phyloP scores from a whole-genome alignment of 805 yeast species.

The Dipodascopsis uninucleata region DNA sequence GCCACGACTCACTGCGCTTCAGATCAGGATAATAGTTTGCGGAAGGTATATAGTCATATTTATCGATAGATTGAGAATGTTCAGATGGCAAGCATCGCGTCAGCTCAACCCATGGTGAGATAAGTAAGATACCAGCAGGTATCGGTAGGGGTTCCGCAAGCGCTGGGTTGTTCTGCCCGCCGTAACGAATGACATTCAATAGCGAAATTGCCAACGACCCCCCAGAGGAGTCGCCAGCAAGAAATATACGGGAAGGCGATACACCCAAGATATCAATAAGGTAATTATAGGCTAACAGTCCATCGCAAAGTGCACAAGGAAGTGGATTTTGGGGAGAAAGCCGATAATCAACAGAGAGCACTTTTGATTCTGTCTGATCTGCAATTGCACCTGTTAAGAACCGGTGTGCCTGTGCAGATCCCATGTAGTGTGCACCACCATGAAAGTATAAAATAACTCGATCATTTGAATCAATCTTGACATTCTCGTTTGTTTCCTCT shows the following conservation, averaged over 20 bases:
- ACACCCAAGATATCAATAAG: slow-evolving; percentile 11
- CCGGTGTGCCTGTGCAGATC: slow-evolving; percentile 22
- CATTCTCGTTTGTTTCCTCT: neutral
- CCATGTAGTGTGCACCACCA: slow-evolving; percentile 28
- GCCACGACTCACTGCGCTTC: slow-evolving; percentile 22
- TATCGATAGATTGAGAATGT: slow-evolving; percentile 7
- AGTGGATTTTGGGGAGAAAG: slow-evolving; percentile 25
- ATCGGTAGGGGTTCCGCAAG: slow-evolving; percentile 15
- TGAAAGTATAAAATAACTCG: slow-evolving; percentile 25
- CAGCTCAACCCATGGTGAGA: slow-evolving; percentile 27
- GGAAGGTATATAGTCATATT: slow-evolving; percentile 22
- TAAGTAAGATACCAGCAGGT: slow-evolving; percentile 23
- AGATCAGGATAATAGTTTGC: slow-evolving; percentile 19
- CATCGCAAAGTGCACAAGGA: slow-evolving; percentile 20
- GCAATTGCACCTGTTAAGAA: slow-evolving; percentile 16
- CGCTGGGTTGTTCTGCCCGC: neutral
- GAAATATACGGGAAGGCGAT: slow-evolving; percentile 14
- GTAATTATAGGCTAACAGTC: slow-evolving; percentile 13
- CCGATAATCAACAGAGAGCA: slow-evolving; percentile 22
- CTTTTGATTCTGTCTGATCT: slow-evolving; percentile 5
- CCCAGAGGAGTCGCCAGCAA: slow-evolving; percentile 28
- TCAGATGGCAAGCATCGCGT: slow-evolving; percentile 27
- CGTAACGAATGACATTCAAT: slow-evolving; percentile 11
- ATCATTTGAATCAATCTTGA: slow-evolving; percentile 8
- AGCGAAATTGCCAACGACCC: slow-evolving; percentile 15